Evolutionary conservation across 179 eudicot species (phyloP).

Genomic region (Beta lomatogona): DNA sequence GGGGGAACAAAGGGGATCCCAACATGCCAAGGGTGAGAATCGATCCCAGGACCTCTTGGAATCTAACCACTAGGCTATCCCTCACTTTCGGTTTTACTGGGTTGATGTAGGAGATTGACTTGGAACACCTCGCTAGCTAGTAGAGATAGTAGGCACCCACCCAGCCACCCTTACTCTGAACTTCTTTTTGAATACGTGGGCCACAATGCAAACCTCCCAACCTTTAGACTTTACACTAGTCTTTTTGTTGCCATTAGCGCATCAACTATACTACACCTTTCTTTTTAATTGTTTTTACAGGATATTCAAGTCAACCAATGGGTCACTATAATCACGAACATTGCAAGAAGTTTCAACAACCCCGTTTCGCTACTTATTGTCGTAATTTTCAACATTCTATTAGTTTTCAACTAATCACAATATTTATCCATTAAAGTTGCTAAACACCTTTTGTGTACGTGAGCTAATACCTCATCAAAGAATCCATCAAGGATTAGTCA

Average conservation of each 20-base stretch:
- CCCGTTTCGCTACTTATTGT: constrained; percentile 6
- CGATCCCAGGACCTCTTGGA: accelerated
- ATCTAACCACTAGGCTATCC: too few species aligned
- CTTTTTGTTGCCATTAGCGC: constrained; percentile 40
- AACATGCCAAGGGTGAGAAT: too few species aligned
- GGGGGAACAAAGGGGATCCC: accelerated
- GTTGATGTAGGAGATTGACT: too few species aligned
- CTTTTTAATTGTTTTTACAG: too few species aligned
- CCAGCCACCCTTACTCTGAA: not conserved
- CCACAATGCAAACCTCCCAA: not conserved
- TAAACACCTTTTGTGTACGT: constrained; percentile 18
- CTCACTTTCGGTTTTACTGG: too few species aligned
- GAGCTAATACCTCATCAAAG: constrained; percentile 31
- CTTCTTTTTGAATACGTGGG: not conserved
- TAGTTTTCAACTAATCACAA: not conserved
- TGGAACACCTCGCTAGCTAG: too few species aligned
- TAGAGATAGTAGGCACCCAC: too few species aligned
- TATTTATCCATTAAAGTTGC: not conserved
- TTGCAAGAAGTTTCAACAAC: constrained; percentile 32
- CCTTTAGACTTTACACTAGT: constrained; percentile 16
- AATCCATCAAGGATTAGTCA: not conserved
- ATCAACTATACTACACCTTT: constrained; percentile 1
- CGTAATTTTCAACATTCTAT: not conserved
- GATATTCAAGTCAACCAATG: constrained; percentile 25
- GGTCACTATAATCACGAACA: constrained; percentile 8